Evolutionary conservation across 2,329 filamentous ascomycete species (phyloP).

Genomic region (Fusarium sp.): DNA sequence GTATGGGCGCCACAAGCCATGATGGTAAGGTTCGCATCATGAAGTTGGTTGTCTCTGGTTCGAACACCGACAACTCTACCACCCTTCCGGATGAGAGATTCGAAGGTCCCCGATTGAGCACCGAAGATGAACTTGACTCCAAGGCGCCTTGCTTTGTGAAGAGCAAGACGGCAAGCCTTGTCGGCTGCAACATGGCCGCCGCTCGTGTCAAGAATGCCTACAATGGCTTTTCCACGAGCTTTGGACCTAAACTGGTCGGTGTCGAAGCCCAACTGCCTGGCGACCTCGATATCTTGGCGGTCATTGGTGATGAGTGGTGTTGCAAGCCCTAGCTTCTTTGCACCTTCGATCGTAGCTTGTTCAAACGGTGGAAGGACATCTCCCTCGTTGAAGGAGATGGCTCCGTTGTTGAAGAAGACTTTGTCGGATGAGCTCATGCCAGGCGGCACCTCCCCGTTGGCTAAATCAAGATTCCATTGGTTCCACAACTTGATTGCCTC

Average conservation of each 20-base stretch:
- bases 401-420: constrained; percentile 55
- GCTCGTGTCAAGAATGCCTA: constrained; percentile 58
- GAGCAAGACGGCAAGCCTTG: constrained; percentile 58
- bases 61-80: constrained; percentile 51
- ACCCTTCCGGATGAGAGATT: constrained; percentile 35
- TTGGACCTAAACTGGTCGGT: constrained; percentile 53
- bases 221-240: constrained; percentile 25
- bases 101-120: constrained; percentile 45
- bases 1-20: constrained; percentile 59
- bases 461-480: constrained; percentile 57
- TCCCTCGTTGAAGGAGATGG: constrained; percentile 44
- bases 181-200: constrained; percentile 60
- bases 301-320: constrained; percentile 51
- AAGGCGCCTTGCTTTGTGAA: constrained; percentile 53
- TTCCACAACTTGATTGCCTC: constrained; percentile 57
- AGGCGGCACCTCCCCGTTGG: constrained; percentile 46
- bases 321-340: constrained; percentile 48
- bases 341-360: constrained; percentile 49
- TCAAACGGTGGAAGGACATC: constrained; percentile 49
- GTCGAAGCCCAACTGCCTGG: constrained; percentile 45
- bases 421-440: constrained; percentile 51
- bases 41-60: constrained; percentile 51
- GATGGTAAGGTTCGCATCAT: constrained; percentile 50
- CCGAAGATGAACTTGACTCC: constrained; percentile 58
- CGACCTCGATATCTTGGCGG: constrained; percentile 35